These are phyloP conservation scores for Phytophthora boehmeriae DNA, from an alignment of 352 stramenopile genomes.

Conservation along the genomic window DNA sequence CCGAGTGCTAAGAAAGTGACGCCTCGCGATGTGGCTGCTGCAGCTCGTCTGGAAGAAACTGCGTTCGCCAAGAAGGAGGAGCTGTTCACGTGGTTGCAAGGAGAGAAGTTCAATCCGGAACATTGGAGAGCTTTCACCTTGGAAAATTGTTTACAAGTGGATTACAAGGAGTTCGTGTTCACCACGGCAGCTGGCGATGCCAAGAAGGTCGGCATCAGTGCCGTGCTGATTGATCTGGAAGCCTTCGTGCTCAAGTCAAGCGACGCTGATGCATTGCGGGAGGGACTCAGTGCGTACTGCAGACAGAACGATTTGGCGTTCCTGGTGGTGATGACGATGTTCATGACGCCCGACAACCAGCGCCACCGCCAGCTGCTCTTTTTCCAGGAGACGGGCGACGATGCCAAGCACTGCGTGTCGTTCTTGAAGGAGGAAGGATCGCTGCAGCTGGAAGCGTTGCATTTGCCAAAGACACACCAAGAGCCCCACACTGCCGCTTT, in stretches of 20 bases:
- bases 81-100: slow-evolving; percentile 73
- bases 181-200: background rate
- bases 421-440: slow-evolving; percentile 46
- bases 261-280: slow-evolving; percentile 31
- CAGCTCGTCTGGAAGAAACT: slow-evolving; percentile 43
- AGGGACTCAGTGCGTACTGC: slow-evolving; percentile 43
- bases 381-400: slow-evolving; percentile 42
- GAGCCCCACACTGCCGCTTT: slow-evolving; percentile 49
- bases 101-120: slow-evolving; percentile 65
- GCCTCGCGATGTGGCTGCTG: slow-evolving; percentile 50
- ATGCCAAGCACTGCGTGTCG: slow-evolving; percentile 36
- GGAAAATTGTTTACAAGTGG: slow-evolving; percentile 69
- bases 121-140: slow-evolving; percentile 74
- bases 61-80: slow-evolving; percentile 49
- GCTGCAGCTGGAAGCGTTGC: slow-evolving; percentile 47
- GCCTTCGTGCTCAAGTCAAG: slow-evolving; percentile 54
- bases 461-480: slow-evolving; percentile 35
- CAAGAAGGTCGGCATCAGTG: slow-evolving; percentile 58
- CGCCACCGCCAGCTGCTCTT: slow-evolving; percentile 70
- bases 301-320: slow-evolving; percentile 59
- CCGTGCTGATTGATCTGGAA: slow-evolving; percentile 63
- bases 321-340: slow-evolving; percentile 77
- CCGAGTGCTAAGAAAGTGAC: slow-evolving; percentile 81
- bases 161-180: slow-evolving; percentile 82
- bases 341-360: slow-evolving; percentile 42